Evolutionary conservation across 2,329 filamentous ascomycete species (phyloP), one percentile per base, ranked within the genome.

Genomic region (Fusarium poae): DNA sequence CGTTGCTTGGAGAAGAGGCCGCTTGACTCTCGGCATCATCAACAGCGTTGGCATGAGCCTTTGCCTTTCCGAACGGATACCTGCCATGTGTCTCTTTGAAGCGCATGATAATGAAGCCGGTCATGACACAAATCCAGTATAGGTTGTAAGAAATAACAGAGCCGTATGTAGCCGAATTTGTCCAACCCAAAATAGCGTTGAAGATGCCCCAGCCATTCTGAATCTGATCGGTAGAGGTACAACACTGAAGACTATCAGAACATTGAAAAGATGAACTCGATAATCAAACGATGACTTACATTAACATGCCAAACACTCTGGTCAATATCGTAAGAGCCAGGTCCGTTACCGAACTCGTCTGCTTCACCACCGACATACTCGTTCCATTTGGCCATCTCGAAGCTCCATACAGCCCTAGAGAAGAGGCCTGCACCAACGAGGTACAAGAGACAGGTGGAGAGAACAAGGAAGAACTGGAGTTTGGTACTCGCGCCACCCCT

Each of bases 91-190:
- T 71, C 80, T 96, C 92, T 67, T 86, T 86, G 80, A 88, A 92
- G 42, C 90, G 84, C 83, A 95, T 85, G 34, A 81, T 70, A 16
- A 88, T 64, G 76, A 95, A 92, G 7, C 84, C 85, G 18, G 93
- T 84, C 58, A 94, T 93, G 69, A 96, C 86, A 11, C 82, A 83
- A 51, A 96, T 80, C 94, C 93, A 97, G 82, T 97, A 97, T 18
- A 95, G 61, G 77, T 96, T 97, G 82, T 97, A 97, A 2, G 91
- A 89, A 67, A 97, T 89, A 68, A 97, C 91, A 2, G 92, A 94
- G 52, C 93, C 93, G 73, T 95, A 94, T 3, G 93, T 97, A 7
- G 92, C 94, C 15, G 91, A 93, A 81, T 97, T 97, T 65, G 89
- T 87, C 94, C 94, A 97, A 61, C 94, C 93, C 13, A 97, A 84